Evolutionary conservation across 169 alveolate species (phyloP), one percentile per base, ranked within the genome.

Genomic region (Eimeria brunetti): DNA sequence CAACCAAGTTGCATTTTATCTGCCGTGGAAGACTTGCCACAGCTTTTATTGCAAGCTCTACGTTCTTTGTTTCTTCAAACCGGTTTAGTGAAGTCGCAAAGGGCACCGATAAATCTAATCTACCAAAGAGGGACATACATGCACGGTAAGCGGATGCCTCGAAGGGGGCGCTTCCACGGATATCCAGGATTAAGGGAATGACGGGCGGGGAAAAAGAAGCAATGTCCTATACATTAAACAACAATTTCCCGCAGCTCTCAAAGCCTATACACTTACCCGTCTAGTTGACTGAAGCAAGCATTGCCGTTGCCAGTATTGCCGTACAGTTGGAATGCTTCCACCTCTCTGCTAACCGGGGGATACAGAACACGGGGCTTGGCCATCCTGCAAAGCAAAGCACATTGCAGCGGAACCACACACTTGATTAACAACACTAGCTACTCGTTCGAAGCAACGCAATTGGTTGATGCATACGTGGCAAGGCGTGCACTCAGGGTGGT

Each of bases 11-110:
- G 56, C 86, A 83, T 11, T 81, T 38, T 16, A 36, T 97, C 22
- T 41, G 38, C n/a, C 46, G 44, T 49, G 71, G 94, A 38, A 76
- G 97, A 33, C 94, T 88, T 20, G 98, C 96, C 96, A 97, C 98
- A 64, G 98, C 97, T 56, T 96, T 85, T 20, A 99, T 96, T 0
- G 99, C 99, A 44, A 98, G 93, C 71, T 95, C 97, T 64, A 99
- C 97, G 95, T 98, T 98, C 97, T 98, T 99, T 95, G 98, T 98
- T 62, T 98, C 96, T 94, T 98, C 99, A 88, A 97, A 99, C 64
- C 99, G 97, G 96, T 98, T 99, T 36, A 94, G 86, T 20, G 96
- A 94, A 30, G 53, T 20, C 41, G 71, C 90, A 36, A 84, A 91
- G 16, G 91, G 91, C 49, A 36, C 73, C 8, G 91, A 84, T 5